These are phyloP conservation scores for Chlamydomonas asymmetrica DNA, from an alignment of 139 green algal species.

Conservation along the genomic window DNA sequence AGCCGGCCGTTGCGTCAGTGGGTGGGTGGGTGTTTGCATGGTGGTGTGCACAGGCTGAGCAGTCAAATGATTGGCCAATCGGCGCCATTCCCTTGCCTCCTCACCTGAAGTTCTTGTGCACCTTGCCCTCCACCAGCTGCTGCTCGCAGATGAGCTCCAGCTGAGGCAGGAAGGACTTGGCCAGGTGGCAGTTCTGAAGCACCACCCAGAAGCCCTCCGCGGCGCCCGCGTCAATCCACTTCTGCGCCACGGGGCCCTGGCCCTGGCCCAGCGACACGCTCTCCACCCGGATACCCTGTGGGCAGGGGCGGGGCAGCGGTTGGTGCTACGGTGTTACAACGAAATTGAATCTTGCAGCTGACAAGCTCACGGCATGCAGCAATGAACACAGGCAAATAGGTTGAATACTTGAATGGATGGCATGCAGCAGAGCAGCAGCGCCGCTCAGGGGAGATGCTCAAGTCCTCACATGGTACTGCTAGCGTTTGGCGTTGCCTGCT, in stretches of 20 bases:
- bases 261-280: conserved; percentile 78
- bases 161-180: conserved; percentile 68
- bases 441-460: too few species aligned
- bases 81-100: background rate
- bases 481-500: too few species aligned
- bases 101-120: conserved; percentile 51
- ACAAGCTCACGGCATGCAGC: too few species aligned
- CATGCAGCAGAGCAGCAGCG: too few species aligned
- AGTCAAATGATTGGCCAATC: background rate
- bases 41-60: background rate
- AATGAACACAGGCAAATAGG: too few species aligned
- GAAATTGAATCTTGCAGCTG: too few species aligned
- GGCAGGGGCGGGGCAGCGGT: too few species aligned
- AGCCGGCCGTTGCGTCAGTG: too few species aligned
- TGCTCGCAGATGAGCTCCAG: conserved; percentile 79
- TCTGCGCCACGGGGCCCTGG: conserved; percentile 72
- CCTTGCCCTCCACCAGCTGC: conserved; percentile 63
- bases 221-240: conserved; percentile 62
- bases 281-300: conserved; percentile 61
- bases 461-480: too few species aligned
- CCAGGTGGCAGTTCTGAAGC: conserved; percentile 81
- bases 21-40: too few species aligned
- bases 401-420: too few species aligned
- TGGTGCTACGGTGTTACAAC: too few species aligned
- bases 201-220: conserved; percentile 77